Conservation (phyloP, 805 yeast genomes). For the Metschnikowia cubensis region DNA sequence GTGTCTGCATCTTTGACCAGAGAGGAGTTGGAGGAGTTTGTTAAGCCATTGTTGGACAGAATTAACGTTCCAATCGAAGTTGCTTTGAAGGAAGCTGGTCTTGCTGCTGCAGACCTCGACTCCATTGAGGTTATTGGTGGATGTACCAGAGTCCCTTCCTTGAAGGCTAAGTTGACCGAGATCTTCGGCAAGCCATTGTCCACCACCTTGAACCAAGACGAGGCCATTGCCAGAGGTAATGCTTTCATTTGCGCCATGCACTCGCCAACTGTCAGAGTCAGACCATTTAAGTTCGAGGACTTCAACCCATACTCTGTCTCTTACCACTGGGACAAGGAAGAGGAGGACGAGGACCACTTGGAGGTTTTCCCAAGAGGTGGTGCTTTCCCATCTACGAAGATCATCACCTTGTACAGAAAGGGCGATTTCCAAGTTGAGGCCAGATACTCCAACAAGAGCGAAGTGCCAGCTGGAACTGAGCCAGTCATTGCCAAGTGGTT, state of each 20-base stretch:
- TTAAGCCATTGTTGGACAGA: constrained; percentile 75
- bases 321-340: constrained; percentile 91
- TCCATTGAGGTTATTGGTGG: constrained; percentile 97
- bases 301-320: constrained; percentile 88
- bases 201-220: constrained; percentile 97
- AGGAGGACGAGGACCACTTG: constrained; percentile 84
- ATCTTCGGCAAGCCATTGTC: constrained; percentile 65
- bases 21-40: constrained; percentile 88
- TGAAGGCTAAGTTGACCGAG: constrained; percentile 76
- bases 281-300: constrained; percentile 98
- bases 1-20: constrained; percentile 85
- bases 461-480: constrained; percentile 67
- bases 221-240: constrained; percentile 98
- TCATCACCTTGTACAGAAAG: constrained; percentile 88
- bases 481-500: constrained; percentile 78
- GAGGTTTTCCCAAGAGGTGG: constrained; percentile 98
- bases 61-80: constrained; percentile 71
- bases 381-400: constrained; percentile 89
- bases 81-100: constrained; percentile 78
- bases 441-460: constrained; percentile 69
- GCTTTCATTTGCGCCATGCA: constrained; percentile 98
- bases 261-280: constrained; percentile 97
- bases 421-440: constrained; percentile 86
- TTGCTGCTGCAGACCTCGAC: constrained; percentile 72
- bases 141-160: constrained; percentile 92